Percentiles rank a stretch among this genome's conserved stretches.
These are phyloP conservation scores for Citrus unshiu DNA, from an alignment of 345 rosid genomes.

Conservation along the genomic window DNA sequence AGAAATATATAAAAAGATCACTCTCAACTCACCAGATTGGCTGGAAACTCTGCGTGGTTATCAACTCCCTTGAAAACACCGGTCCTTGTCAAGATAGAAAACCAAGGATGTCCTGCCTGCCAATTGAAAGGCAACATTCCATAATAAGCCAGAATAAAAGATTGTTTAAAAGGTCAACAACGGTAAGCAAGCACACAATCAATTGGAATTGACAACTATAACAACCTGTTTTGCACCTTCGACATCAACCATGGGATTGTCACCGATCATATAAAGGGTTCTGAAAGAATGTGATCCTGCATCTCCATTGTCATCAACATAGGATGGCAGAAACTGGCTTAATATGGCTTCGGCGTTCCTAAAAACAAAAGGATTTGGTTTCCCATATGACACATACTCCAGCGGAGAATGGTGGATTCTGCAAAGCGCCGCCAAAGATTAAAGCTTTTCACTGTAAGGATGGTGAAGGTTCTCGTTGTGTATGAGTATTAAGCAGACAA, in stretches of 20 bases:
- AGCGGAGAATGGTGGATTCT: conserved; percentile 33
- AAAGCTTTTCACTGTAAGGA: background rate
- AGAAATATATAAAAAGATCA: too few relatives aligned
- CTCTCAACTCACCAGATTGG: conserved; percentile 37
- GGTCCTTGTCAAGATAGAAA: conserved; percentile 46
- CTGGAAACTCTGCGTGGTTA: conserved; percentile 37
- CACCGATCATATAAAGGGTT: conserved; percentile 48
- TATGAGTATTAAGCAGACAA: background rate
- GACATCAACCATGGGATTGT: conserved; percentile 43
- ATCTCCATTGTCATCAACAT: background rate
- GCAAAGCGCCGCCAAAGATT: conserved; percentile 8
- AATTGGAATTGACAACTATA: background rate
- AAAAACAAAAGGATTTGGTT: conserved; percentile 47
- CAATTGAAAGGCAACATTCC: background rate
- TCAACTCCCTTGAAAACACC: conserved; percentile 38
- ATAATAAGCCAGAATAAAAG: background rate
- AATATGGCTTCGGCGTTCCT: conserved; percentile 38
- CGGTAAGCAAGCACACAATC: background rate
- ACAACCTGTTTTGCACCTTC: conserved; percentile 38
- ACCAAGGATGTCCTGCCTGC: conserved; percentile 51
- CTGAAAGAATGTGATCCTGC: conserved; percentile 14
- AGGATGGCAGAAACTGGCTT: conserved; percentile 24
- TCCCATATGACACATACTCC: conserved; percentile 37
- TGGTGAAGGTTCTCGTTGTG: background rate
- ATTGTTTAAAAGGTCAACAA: background rate